These are phyloP conservation scores for Alternaria solani DNA, from an alignment of 2,329 filamentous ascomycete genomes.

Conservation along the genomic window DNA sequence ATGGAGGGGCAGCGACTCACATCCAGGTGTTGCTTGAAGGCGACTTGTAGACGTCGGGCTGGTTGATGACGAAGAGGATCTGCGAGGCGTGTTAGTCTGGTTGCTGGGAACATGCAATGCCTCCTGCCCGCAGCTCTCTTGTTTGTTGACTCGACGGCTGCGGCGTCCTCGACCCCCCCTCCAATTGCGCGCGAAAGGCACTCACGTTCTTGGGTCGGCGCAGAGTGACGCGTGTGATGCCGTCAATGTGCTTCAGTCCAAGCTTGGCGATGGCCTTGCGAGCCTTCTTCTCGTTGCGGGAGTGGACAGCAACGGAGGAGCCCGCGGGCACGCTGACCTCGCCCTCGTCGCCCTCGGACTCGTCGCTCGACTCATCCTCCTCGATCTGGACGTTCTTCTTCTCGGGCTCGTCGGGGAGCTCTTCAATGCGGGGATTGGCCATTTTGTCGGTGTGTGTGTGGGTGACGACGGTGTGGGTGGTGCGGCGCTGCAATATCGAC, in stretches of 20 bases:
- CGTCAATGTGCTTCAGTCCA: constrained; percentile 92
- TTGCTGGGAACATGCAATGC: constrained; percentile 12
- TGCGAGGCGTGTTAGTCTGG: constrained; percentile 51
- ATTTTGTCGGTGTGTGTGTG: constrained; percentile 67
- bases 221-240: constrained; percentile 97
- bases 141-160: constrained; percentile 12
- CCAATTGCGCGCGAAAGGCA: constrained; percentile 45
- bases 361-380: constrained; percentile 74
- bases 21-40: constrained; percentile 99
- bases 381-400: constrained; percentile 80
- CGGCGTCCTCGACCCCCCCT: constrained; percentile 14
- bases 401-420: constrained; percentile 88
- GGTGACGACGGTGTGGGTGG: constrained; percentile 29
- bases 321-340: constrained; percentile 79
- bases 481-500: constrained; percentile 16
- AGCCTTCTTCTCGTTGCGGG: constrained; percentile 99
- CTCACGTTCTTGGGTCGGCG: constrained; percentile 98
- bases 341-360: constrained; percentile 78
- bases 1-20: constrained; percentile 65
- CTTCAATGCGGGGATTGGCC: constrained; percentile 98
- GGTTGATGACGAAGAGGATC: constrained; percentile 99
- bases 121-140: constrained; percentile 11
- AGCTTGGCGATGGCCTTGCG: constrained; percentile 99
- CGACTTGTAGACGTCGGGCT: constrained; percentile 99
- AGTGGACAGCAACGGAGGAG: constrained; percentile 90